phyloP scores from a whole-genome alignment of 2,329 filamentous ascomycete species.

The Neurospora sp. region DNA sequence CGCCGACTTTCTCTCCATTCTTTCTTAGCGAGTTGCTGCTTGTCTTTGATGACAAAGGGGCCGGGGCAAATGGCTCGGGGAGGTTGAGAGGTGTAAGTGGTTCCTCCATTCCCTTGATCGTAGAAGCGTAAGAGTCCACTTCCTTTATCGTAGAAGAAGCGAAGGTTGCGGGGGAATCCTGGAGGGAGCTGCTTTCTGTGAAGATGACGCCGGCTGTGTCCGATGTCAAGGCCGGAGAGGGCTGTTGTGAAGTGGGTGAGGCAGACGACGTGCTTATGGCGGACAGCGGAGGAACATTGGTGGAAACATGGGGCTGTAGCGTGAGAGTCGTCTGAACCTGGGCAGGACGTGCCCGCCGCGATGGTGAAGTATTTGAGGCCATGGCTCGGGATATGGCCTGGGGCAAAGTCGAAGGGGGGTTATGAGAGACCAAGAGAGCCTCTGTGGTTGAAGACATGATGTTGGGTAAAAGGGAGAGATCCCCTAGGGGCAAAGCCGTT shows the following conservation, averaged over 20 bases:
- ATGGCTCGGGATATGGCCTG: slow-evolving; percentile 23
- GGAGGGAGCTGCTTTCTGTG: slow-evolving; percentile 52
- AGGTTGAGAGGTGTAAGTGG: slow-evolving; percentile 53
- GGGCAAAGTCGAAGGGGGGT: slow-evolving; percentile 16
- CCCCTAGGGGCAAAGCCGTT: background rate
- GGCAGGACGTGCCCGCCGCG: slow-evolving; percentile 35
- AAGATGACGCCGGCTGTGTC: slow-evolving; percentile 33
- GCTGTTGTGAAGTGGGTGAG: slow-evolving; percentile 43
- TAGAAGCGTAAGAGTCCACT: slow-evolving; percentile 25
- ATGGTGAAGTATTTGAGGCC: slow-evolving; percentile 30
- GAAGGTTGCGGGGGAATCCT: slow-evolving; percentile 55
- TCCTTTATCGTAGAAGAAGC: slow-evolving; percentile 49
- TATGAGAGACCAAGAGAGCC: slow-evolving; percentile 7
- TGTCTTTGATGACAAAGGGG: slow-evolving; percentile 41
- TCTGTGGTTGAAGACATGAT: slow-evolving; percentile 11
- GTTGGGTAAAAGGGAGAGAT: background rate
- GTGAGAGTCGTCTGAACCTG: slow-evolving; percentile 38
- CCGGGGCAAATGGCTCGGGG: slow-evolving; percentile 51
- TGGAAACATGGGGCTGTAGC: slow-evolving; percentile 26
- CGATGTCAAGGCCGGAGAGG: slow-evolving; percentile 48
- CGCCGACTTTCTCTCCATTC: slow-evolving; percentile 37
- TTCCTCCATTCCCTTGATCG: slow-evolving; percentile 22
- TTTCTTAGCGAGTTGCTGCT: slow-evolving; percentile 56
- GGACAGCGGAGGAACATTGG: slow-evolving; percentile 33
- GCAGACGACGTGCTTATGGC: slow-evolving; percentile 46